A percentile compares a stretch with the other conserved stretches of the same genome.
These are phyloP conservation scores for Chamaecyparis obtusa DNA, from an alignment of 75 land plant genomes.

Conservation along the genomic window DNA sequence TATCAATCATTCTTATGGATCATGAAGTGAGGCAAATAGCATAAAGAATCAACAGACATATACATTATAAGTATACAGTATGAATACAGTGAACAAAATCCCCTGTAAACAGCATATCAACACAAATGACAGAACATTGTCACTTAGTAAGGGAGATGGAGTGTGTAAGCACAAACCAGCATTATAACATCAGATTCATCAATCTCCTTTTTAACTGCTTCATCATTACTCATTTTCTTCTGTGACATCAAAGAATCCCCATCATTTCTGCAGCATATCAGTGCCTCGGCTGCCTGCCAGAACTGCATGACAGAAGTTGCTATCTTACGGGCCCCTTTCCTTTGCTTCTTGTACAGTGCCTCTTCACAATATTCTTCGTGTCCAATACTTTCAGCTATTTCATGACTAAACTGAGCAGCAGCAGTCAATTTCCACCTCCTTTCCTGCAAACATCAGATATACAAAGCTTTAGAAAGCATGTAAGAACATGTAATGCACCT, in stretches of 20 bases:
- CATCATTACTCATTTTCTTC: slow-evolving; percentile 4
- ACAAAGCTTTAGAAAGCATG: not conserved
- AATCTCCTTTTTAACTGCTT: slow-evolving; percentile 32
- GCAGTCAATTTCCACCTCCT: slow-evolving; percentile 81
- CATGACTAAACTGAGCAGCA: slow-evolving; percentile 65
- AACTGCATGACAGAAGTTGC: slow-evolving; percentile 65
- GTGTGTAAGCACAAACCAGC: slow-evolving; percentile 11
- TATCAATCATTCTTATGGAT: not conserved
- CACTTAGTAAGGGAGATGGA: slow-evolving; percentile 1
- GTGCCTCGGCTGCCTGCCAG: slow-evolving; percentile 62
- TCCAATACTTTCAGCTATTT: slow-evolving; percentile 32
- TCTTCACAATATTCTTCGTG: slow-evolving; percentile 32
- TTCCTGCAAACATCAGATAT: slow-evolving; percentile 53
- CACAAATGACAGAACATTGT: not conserved
- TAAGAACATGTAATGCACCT: not conserved
- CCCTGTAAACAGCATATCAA: not conserved
- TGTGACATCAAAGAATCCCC: not conserved
- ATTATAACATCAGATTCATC: slow-evolving; percentile 17
- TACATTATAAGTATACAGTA: no score
- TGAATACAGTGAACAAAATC: not conserved
- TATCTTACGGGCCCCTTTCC: slow-evolving; percentile 38
- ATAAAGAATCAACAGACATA: not conserved
- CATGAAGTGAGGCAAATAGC: not conserved
- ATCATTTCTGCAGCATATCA: slow-evolving; percentile 15
- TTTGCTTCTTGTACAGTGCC: slow-evolving; percentile 26